Percentiles rank a stretch among this genome's conserved stretches.
phyloP scores from a whole-genome alignment of 352 stramenopile genomes.

The Pythium phragmitis region DNA sequence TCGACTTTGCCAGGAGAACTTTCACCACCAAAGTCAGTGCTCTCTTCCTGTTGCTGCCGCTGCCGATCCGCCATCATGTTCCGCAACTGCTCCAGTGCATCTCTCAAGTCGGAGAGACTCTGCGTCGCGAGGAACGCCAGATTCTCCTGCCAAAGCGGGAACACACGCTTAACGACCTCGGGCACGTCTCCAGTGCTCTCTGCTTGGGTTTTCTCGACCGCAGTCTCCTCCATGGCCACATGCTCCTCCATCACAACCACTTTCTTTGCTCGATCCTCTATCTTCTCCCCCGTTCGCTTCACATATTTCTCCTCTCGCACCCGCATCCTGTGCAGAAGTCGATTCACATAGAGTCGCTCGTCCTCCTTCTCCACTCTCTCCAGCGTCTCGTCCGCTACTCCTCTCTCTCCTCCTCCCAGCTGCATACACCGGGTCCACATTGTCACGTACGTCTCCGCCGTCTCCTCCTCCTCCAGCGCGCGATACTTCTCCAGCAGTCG shows the following conservation, averaged over 20 bases:
- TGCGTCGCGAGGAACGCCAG: slow-evolving; percentile 43
- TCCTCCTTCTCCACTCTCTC: background rate
- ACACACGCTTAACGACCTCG: slow-evolving; percentile 44
- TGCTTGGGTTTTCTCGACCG: background rate
- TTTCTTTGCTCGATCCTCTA: background rate
- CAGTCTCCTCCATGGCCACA: background rate
- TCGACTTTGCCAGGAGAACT: background rate
- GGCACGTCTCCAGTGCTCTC: slow-evolving; percentile 20
- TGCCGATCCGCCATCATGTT: background rate
- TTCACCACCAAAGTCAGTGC: background rate
- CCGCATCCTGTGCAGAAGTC: slow-evolving; percentile 12
- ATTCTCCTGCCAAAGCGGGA: slow-evolving; percentile 46
- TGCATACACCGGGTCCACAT: slow-evolving; percentile 21
- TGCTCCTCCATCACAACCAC: background rate
- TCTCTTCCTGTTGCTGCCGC: background rate
- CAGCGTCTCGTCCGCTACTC: background rate
- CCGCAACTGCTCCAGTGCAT: slow-evolving; percentile 9
- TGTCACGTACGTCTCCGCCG: slow-evolving; percentile 8
- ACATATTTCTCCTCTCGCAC: slow-evolving; percentile 8
- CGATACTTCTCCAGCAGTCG: slow-evolving; percentile 13
- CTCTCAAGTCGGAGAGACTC: slow-evolving; percentile 29
- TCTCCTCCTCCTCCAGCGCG: background rate
- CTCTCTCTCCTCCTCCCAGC: slow-evolving; percentile 1
- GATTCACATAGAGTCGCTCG: slow-evolving; percentile 14
- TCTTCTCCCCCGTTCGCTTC: background rate